Conservation (phyloP, 768 basidiomycete species). For the Neoboletus subvelutipes region DNA sequence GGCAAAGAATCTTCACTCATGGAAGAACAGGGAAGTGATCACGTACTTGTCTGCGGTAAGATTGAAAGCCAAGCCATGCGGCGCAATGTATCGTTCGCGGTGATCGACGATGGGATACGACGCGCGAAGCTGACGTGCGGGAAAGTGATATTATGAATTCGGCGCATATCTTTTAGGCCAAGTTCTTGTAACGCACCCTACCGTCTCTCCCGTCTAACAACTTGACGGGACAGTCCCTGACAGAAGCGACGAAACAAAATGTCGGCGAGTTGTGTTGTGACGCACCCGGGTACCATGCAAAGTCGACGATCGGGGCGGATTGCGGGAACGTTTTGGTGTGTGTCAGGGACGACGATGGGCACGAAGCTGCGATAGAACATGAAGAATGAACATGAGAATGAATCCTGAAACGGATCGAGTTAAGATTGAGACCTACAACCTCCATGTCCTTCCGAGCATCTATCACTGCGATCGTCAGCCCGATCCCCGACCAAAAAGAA, state of each 20-base stretch:
- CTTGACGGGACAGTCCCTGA: slow-evolving; percentile 83
- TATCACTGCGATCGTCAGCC: neutral
- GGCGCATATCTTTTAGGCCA: neutral
- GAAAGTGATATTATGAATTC: neutral
- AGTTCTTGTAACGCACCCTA: slow-evolving; percentile 47
- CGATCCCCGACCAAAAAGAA: neutral
- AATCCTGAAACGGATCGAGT: neutral
- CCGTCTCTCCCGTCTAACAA: slow-evolving; percentile 79
- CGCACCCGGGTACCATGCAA: slow-evolving; percentile 84
- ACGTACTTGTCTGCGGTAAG: slow-evolving; percentile 58
- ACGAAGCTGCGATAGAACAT: neutral
- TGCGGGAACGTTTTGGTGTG: slow-evolving; percentile 43
- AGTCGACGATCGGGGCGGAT: slow-evolving; percentile 73
- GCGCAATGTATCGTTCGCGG: slow-evolving; percentile 86
- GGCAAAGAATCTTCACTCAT: neutral
- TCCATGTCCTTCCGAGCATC: neutral
- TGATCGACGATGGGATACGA: slow-evolving; percentile 94
- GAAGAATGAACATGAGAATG: neutral
- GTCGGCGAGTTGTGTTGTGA: slow-evolving; percentile 52
- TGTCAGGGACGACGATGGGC: neutral
- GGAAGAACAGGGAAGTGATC: neutral
- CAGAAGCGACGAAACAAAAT: slow-evolving; percentile 82
- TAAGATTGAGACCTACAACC: neutral
- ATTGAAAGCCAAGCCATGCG: slow-evolving; percentile 82
- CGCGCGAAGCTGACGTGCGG: slow-evolving; percentile 70